These are phyloP conservation scores for Fragosphaeria purpurea DNA, from an alignment of 2,329 filamentous ascomycete genomes.

Conservation along the genomic window DNA sequence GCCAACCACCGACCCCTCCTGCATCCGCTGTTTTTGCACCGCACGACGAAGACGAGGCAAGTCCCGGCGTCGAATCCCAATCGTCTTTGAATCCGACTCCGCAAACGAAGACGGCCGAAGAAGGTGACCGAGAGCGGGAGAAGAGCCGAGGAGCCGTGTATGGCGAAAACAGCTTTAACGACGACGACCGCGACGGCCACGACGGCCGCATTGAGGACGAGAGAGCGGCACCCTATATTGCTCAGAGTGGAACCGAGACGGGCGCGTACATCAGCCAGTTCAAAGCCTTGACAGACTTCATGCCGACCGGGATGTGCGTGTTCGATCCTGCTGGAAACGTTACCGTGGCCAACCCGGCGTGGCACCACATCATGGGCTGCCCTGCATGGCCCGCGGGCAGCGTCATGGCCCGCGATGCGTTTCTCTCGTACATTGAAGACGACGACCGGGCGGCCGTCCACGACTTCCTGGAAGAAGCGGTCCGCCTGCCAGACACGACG, in stretches of 20 bases:
- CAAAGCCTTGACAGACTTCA: conserved; percentile 60
- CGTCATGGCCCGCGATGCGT: conserved; percentile 12
- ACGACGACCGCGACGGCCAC: too few species aligned
- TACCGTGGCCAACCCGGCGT: conserved; percentile 62
- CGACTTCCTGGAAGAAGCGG: conserved; percentile 31
- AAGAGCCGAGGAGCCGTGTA: too few species aligned
- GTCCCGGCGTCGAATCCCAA: too few species aligned
- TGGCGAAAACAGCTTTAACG: too few species aligned
- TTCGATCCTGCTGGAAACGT: conserved; percentile 54
- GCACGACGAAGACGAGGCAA: not conserved
- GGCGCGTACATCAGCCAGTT: conserved; percentile 50
- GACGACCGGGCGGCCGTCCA: conserved; percentile 33
- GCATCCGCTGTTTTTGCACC: conserved; percentile 2
- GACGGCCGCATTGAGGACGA: too few species aligned
- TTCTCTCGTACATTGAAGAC: conserved; percentile 35
- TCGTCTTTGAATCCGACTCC: too few species aligned
- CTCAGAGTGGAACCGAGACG: too few species aligned
- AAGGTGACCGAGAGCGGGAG: too few species aligned
- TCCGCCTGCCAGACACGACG: conserved; percentile 25
- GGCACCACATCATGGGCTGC: conserved; percentile 41
- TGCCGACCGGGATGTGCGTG: conserved; percentile 66
- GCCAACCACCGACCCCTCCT: not conserved
- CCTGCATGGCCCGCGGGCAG: conserved; percentile 15
- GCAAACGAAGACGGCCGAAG: too few species aligned
- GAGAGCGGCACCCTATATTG: too few species aligned